Evolutionary conservation across 352 stramenopile species (phyloP).

Genomic region (Pelagophyceae sp.): DNA sequence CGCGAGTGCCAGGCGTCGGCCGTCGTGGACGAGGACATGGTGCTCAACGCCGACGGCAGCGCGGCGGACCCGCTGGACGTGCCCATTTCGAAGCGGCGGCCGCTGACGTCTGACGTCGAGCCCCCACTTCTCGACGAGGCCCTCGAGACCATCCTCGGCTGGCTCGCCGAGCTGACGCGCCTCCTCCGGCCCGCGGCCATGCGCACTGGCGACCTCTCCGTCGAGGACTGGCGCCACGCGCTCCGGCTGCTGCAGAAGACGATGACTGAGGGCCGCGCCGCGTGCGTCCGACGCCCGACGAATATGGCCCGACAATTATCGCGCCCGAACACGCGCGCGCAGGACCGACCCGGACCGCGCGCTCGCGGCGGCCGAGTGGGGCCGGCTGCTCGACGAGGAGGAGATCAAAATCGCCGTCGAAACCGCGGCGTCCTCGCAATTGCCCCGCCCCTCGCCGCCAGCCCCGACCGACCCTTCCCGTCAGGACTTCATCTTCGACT

Average conservation of each 20-base stretch:
- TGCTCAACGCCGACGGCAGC: too few species aligned
- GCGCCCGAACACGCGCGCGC: too few species aligned
- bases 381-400: conserved; percentile 2
- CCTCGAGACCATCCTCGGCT: neutral
- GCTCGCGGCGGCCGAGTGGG: neutral
- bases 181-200: conserved; percentile 1
- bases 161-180: neutral
- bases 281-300: too few species aligned
- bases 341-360: neutral
- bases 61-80: too few species aligned
- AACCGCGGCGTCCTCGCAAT: too few species aligned
- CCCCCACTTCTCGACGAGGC: conserved; percentile 3
- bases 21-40: neutral
- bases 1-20: neutral
- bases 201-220: neutral
- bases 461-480: too few species aligned
- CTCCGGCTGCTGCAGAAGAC: neutral
- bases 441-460: too few species aligned
- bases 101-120: neutral
- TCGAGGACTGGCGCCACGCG: neutral
- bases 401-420: neutral
- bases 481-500: neutral
- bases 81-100: neutral
- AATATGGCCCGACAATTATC: too few species aligned
- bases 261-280: neutral